Evolutionary conservation across 1,139 yeast species (phyloP).

Genomic region (Pichia sp.): DNA sequence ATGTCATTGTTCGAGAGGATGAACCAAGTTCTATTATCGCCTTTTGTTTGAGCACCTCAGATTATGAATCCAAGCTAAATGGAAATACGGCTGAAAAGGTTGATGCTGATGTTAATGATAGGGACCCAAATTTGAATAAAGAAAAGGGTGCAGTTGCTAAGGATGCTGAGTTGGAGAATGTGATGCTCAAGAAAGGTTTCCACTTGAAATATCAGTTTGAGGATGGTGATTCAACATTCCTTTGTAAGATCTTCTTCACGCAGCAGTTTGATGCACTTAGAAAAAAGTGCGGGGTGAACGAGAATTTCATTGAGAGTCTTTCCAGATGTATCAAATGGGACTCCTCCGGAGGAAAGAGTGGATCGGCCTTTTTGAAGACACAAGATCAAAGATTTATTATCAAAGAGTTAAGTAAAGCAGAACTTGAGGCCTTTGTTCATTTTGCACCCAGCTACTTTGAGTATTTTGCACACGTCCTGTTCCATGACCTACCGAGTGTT

Average conservation of each 20-base stretch:
- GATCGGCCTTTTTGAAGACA: constrained; percentile 89
- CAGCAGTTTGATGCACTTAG: constrained; percentile 96
- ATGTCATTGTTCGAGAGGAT: constrained; percentile 90
- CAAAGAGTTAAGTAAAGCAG: constrained; percentile 82
- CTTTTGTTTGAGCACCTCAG: constrained; percentile 79
- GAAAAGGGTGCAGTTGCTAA: neutral
- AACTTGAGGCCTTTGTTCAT: constrained; percentile 86
- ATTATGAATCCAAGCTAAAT: constrained; percentile 43
- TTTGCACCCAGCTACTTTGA: constrained; percentile 97
- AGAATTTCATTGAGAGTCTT: constrained; percentile 76
- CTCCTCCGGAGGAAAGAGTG: constrained; percentile 93
- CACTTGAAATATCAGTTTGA: constrained; percentile 89
- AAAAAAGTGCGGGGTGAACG: constrained; percentile 71
- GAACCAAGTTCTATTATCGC: constrained; percentile 96
- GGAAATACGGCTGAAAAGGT: neutral
- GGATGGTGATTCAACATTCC: constrained; percentile 74
- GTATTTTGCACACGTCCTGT: constrained; percentile 91
- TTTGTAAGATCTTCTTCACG: constrained; percentile 91
- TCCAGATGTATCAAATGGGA: constrained; percentile 95
- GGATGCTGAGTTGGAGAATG: constrained; percentile 40
- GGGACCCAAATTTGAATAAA: neutral
- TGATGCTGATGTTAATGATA: constrained; percentile 3
- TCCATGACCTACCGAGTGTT: constrained; percentile 91
- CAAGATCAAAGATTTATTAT: constrained; percentile 83
- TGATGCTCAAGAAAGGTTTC: constrained; percentile 76